These are phyloP conservation scores for Podaxis pistillaris DNA, from an alignment of 768 basidiomycete species.

Conservation along the genomic window DNA sequence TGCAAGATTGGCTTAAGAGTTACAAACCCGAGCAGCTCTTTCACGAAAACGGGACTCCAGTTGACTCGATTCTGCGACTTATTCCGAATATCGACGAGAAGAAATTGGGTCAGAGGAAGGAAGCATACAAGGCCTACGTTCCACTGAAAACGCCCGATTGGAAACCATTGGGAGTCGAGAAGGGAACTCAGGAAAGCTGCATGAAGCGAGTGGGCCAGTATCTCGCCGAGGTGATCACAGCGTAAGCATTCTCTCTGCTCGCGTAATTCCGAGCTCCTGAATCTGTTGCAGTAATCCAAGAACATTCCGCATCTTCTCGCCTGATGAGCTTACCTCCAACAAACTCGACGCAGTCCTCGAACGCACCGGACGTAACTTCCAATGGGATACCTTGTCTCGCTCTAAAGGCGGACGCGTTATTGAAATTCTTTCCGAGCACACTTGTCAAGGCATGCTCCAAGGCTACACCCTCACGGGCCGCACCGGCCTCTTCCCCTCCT, in stretches of 20 bases:
- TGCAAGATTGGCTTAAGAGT: constrained; percentile 72
- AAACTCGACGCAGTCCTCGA: constrained; percentile 83
- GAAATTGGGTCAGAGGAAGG: constrained; percentile 69
- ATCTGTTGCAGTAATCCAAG: constrained; percentile 57
- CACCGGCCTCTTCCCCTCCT: constrained; percentile 83
- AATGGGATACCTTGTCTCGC: constrained; percentile 75
- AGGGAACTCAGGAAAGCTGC: constrained; percentile 64
- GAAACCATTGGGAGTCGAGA: constrained; percentile 48
- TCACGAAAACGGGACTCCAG: constrained; percentile 49
- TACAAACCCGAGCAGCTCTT: constrained; percentile 74
- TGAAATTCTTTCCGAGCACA: constrained; percentile 89
- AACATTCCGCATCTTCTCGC: constrained; percentile 86
- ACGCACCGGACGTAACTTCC: constrained; percentile 69
- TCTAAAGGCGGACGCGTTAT: constrained; percentile 78
- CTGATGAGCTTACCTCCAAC: constrained; percentile 85
- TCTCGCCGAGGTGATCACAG: constrained; percentile 52
- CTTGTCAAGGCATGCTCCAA: constrained; percentile 88
- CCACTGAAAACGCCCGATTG: constrained; percentile 69
- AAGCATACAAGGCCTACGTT: constrained; percentile 60
- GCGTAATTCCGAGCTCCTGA: neutral
- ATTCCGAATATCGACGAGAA: constrained; percentile 54
- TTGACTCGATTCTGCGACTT: constrained; percentile 53
- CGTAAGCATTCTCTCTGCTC: constrained; percentile 33
- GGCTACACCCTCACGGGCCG: constrained; percentile 90
- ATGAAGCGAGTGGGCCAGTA: constrained; percentile 71